These are phyloP conservation scores for Hyaloscypha finlandica DNA, from an alignment of 495 filamentous ascomycete genomes.

Conservation along the genomic window DNA sequence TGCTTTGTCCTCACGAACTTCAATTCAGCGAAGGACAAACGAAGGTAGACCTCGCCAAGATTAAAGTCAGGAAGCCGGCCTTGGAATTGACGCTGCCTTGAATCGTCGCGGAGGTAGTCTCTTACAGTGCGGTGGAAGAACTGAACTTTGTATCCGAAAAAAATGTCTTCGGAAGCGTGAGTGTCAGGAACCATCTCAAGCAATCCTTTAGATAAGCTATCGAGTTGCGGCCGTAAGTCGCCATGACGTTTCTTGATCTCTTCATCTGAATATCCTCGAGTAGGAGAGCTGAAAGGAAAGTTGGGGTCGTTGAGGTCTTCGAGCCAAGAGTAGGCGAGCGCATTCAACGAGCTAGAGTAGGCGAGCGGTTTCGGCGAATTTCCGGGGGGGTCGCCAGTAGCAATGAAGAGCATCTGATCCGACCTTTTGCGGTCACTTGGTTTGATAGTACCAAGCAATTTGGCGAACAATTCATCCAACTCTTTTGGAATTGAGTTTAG, in stretches of 20 bases:
- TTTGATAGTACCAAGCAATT: constrained; percentile 1
- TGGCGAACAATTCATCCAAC: constrained; percentile 10
- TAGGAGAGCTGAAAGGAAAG: not conserved
- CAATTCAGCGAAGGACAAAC: too few species aligned
- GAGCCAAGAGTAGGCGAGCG: constrained; percentile 11
- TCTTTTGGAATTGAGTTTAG: constrained; percentile 7
- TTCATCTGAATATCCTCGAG: not conserved
- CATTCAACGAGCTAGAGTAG: not conserved
- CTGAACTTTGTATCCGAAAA: not conserved
- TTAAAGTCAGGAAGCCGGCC: too few species aligned
- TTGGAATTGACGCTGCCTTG: too few species aligned
- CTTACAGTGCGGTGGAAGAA: not conserved
- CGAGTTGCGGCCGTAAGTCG: not conserved
- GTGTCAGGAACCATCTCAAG: not conserved
- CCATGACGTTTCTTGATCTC: not conserved
- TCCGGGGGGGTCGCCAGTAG: too few species aligned
- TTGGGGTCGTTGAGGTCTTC: constrained; percentile 13
- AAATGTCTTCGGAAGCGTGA: not conserved
- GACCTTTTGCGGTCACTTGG: constrained; percentile 11
- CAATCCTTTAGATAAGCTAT: constrained; percentile 6
- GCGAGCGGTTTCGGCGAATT: not conserved
- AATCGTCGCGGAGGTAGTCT: not conserved
- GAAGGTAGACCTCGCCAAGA: too few species aligned
- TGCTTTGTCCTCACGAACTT: too few species aligned
- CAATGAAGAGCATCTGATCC: not conserved